These are phyloP conservation scores for Bonnemaisonia californica DNA, from an alignment of 31 red algal genomes.

Conservation along the genomic window DNA sequence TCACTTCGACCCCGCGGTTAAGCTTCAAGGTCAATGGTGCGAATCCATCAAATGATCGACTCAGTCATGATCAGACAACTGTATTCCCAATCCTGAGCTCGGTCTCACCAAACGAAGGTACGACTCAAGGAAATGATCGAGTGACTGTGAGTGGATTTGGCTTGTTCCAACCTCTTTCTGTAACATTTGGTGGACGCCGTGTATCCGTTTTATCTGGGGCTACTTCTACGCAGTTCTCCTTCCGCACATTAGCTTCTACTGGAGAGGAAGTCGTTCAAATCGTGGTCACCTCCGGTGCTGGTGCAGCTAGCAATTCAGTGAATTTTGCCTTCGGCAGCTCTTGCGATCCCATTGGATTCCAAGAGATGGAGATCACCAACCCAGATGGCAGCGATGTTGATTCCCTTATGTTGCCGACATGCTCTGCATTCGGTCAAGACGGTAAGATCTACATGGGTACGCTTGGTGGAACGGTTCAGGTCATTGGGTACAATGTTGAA, in stretches of 20 bases:
- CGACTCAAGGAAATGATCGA: conserved; percentile 28
- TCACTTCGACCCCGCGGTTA: conserved; percentile 14
- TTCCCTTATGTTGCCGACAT: conserved; percentile 40
- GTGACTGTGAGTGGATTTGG: conserved; percentile 57
- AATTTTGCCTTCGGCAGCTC: conserved; percentile 58
- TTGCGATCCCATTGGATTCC: conserved; percentile 44
- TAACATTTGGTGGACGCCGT: conserved; percentile 38
- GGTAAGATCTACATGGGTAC: conserved; percentile 55
- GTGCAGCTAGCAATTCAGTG: conserved; percentile 45
- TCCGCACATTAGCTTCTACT: conserved; percentile 23
- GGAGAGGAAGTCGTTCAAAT: conserved; percentile 2
- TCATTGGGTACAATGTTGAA: conserved; percentile 22
- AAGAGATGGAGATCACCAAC: conserved; percentile 12
- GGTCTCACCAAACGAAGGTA: conserved; percentile 33
- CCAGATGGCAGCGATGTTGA: conserved; percentile 20
- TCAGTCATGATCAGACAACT: conserved; percentile 49
- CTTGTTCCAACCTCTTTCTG: conserved; percentile 56
- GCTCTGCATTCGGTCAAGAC: conserved; percentile 35
- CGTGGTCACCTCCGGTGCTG: not conserved
- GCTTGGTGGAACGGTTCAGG: conserved; percentile 29
- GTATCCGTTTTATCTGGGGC: not conserved
- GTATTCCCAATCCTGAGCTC: conserved; percentile 57
- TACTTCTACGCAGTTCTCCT: conserved; percentile 22
- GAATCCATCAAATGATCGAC: conserved; percentile 1
- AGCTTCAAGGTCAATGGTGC: conserved; percentile 49